Conservation (phyloP, 768 basidiomycete genomes). For the Royoungia palumana region DNA sequence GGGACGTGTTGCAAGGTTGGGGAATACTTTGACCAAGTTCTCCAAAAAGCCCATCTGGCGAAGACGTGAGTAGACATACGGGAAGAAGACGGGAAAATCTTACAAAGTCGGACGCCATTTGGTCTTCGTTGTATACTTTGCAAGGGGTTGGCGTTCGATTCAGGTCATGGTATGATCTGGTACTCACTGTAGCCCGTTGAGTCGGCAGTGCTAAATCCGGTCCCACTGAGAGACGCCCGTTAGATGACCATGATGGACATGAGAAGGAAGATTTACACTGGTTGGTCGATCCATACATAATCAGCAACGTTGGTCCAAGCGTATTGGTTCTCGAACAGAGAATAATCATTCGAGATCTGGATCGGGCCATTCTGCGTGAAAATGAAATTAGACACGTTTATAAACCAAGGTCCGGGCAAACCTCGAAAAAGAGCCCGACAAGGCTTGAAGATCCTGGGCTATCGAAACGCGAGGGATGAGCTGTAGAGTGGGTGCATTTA, state of each 20-base stretch:
- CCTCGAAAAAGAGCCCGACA: constrained; percentile 61
- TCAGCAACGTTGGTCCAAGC: constrained; percentile 62
- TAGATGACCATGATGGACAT: neutral
- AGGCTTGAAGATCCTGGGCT: constrained; percentile 72
- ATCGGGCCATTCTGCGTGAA: constrained; percentile 66
- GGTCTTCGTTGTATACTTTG: constrained; percentile 57
- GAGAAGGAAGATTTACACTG: constrained; percentile 41
- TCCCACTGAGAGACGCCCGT: constrained; percentile 39
- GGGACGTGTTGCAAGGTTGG: constrained; percentile 61
- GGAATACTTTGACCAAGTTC: constrained; percentile 75
- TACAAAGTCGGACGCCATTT: constrained; percentile 54
- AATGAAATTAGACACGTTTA: neutral
- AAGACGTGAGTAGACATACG: neutral
- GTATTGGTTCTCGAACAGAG: constrained; percentile 47
- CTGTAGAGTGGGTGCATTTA: neutral
- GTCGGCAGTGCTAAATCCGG: constrained; percentile 65
- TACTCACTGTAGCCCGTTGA: constrained; percentile 53
- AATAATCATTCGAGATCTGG: constrained; percentile 50
- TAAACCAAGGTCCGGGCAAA: constrained; percentile 22
- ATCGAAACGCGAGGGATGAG: neutral
- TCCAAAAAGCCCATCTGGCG: constrained; percentile 64
- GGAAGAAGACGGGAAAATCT: constrained; percentile 18
- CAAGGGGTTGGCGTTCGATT: constrained; percentile 11
- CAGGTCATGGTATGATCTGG: neutral
- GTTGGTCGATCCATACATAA: constrained; percentile 73